These are phyloP conservation scores for Solanum pinnatisectum DNA, from an alignment of 257 asterid species.

Conservation along the genomic window DNA sequence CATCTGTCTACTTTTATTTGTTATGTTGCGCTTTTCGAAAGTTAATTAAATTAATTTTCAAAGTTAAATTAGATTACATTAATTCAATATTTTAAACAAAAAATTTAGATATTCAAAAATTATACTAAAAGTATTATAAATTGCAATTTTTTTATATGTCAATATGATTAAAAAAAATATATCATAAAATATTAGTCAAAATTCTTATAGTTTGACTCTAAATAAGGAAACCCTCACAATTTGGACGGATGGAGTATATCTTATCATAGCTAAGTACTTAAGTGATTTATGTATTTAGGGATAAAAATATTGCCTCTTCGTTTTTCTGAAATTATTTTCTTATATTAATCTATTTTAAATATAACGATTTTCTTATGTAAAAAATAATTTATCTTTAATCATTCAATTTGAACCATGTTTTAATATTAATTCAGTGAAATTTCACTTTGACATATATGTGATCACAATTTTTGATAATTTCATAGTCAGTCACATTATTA, in stretches of 20 bases:
- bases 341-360: neutral
- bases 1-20: too few relatives aligned
- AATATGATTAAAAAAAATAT: too few relatives aligned
- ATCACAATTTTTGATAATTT: neutral
- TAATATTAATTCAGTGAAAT: neutral
- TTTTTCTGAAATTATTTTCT: neutral
- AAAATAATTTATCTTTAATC: neutral
- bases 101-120: too few relatives aligned
- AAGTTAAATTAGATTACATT: too few relatives aligned
- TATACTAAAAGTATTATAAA: too few relatives aligned
- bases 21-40: accelerated
- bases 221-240: accelerated
- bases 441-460: neutral
- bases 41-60: too few relatives aligned
- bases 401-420: neutral
- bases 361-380: neutral
- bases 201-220: too few relatives aligned
- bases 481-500: neutral
- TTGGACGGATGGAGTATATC: neutral
- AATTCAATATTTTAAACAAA: too few relatives aligned
- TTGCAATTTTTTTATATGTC: too few relatives aligned
- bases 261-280: neutral
- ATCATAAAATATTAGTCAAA: too few relatives aligned
- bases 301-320: neutral
- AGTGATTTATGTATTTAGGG: neutral